phyloP scores from a whole-genome alignment of 768 basidiomycete species.

The Terana coerulea region DNA sequence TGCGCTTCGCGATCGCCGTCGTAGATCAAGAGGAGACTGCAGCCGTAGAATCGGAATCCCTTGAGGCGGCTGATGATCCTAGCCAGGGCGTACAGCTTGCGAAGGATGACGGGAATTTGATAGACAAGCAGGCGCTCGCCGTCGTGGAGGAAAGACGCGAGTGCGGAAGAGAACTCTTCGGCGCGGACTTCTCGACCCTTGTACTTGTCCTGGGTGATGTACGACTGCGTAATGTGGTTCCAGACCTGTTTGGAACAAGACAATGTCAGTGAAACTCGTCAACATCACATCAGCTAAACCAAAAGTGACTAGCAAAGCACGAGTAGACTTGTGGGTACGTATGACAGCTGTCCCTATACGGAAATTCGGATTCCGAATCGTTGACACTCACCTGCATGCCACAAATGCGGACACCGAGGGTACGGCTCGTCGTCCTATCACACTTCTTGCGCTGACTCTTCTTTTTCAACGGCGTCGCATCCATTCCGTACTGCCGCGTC shows the following conservation, averaged over 20 bases:
- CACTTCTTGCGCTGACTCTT: conserved; percentile 99
- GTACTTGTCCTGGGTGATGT: conserved; percentile 95
- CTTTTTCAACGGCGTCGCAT: conserved; percentile 89
- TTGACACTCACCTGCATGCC: conserved; percentile 89
- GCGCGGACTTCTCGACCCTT: conserved; percentile 86
- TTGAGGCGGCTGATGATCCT: conserved; percentile 84
- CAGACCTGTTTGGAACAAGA: conserved; percentile 63
- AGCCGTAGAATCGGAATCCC: conserved; percentile 98
- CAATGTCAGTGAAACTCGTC: conserved; percentile 8
- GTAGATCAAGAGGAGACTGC: conserved; percentile 94
- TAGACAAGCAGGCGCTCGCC: conserved; percentile 81
- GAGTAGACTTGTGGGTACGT: neutral
- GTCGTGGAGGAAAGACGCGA: conserved; percentile 81
- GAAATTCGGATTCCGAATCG: neutral
- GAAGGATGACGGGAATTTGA: conserved; percentile 88
- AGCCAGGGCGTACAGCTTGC: conserved; percentile 92
- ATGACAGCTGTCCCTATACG: conserved; percentile 4
- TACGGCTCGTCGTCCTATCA: conserved; percentile 89
- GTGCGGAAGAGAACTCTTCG: conserved; percentile 77
- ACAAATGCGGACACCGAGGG: conserved; percentile 89
- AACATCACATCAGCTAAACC: neutral
- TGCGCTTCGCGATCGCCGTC: conserved; percentile 92
- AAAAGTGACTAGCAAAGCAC: neutral
- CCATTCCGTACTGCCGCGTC: conserved; percentile 97
- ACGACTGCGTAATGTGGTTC: conserved; percentile 81